These are phyloP conservation scores for Actinomortierella ambigua DNA, from an alignment of 371 early-diverging fungal genomes.

Conservation along the genomic window DNA sequence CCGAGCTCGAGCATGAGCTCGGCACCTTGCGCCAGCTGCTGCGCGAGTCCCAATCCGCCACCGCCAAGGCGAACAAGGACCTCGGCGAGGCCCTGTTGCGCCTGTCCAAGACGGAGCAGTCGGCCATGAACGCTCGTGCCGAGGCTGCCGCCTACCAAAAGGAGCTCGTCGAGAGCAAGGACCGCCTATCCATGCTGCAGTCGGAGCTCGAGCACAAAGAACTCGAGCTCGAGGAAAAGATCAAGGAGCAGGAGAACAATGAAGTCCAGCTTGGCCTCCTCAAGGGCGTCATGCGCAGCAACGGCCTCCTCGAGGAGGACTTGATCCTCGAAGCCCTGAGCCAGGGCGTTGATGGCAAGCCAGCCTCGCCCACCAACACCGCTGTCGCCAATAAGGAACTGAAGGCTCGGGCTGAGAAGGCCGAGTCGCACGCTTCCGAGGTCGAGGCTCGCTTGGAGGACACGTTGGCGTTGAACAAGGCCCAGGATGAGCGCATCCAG, in stretches of 20 bases:
- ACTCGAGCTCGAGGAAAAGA: slow-evolving; percentile 53
- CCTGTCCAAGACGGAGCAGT: slow-evolving; percentile 60
- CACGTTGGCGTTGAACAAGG: slow-evolving; percentile 17
- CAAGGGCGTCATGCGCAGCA: slow-evolving; percentile 62
- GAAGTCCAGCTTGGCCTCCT: slow-evolving; percentile 69
- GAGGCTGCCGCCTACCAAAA: slow-evolving; percentile 57
- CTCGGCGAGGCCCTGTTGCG: slow-evolving; percentile 58
- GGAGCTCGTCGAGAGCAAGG: slow-evolving; percentile 55
- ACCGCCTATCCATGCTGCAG: slow-evolving; percentile 56
- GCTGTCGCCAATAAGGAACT: slow-evolving; percentile 15
- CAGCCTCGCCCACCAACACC: neutral
- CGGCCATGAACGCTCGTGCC: slow-evolving; percentile 57
- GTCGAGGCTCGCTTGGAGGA: slow-evolving; percentile 19
- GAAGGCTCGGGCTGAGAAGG: slow-evolving; percentile 21
- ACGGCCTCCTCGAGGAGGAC: slow-evolving; percentile 47
- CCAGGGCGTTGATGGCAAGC: slow-evolving; percentile 11
- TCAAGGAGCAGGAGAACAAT: slow-evolving; percentile 61
- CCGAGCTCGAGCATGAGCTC: slow-evolving; percentile 55
- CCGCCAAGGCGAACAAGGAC: slow-evolving; percentile 44
- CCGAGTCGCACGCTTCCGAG: slow-evolving; percentile 20
- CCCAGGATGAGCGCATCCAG: slow-evolving; percentile 32
- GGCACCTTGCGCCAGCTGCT: slow-evolving; percentile 35
- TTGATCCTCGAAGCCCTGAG: slow-evolving; percentile 39
- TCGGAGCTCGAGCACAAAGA: slow-evolving; percentile 56
- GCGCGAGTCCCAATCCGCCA: slow-evolving; percentile 31